Evolutionary conservation across 208 protist genomes (phyloP), one percentile per base, ranked within the genome.

Genomic region (Leishmania gerbilli): DNA sequence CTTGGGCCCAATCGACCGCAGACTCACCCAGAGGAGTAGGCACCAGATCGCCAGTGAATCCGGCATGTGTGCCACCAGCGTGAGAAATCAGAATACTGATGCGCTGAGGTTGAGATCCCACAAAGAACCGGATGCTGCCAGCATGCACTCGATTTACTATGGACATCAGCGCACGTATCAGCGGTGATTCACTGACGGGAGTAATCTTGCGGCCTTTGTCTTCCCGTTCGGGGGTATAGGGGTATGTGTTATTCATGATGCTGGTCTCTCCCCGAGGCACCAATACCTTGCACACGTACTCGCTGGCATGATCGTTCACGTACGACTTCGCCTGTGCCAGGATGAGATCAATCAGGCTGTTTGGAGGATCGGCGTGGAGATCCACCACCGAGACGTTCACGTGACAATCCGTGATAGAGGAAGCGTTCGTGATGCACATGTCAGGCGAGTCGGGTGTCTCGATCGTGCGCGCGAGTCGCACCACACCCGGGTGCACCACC

Each of bases 211-310:
- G 17, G 17, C 34, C 0, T 27, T 34, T 8, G 64, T 64, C 40
- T 51, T 67, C 51, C 21, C 60, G 76, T 15, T 55, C 34, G 13
- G 60, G 74, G 1, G 40, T 47, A 17, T 58, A 17, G 11, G 55
- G 64, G 37, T 11, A n/a, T 0, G 2, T 51, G 7, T 17, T 11
- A n/a, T 82, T 71, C 13, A 55, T 1, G 49, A 86, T 79, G 24
- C 42, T 31, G 9, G 62, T 5, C 56, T 77, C 51, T 53, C 82
- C 24, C 42, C 53, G 62, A 5, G 82, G 82, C n/a, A 82, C 56
- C 19, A 82, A 0, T 1, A 80, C 74, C 34, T 60, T 53, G 75
- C 82, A 86, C 7, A 86, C 74, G 67, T 82, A 86, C 1, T 27
- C 2, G 7, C 13, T 40, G 11, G 79, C 5, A 45, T 72, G 9